Conservation (phyloP, 768 basidiomycete species). For the Rhizopogon salebrosus region DNA sequence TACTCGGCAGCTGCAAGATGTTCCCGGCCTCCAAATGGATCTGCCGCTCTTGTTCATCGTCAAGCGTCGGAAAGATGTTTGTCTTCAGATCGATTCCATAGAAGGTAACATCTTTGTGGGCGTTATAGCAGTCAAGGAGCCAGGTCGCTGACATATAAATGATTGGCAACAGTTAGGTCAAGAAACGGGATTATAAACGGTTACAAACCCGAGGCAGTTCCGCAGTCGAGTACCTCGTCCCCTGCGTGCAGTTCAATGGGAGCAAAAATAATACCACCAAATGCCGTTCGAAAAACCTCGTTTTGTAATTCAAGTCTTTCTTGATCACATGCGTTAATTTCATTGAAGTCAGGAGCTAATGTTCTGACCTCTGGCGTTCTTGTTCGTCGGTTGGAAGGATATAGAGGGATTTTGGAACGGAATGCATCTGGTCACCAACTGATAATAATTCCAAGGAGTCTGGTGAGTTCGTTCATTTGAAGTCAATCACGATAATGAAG, state of each 20-base stretch:
- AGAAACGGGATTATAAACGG: neutral
- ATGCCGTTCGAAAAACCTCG: conserved; percentile 11
- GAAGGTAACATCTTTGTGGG: conserved; percentile 14
- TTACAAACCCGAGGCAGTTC: conserved; percentile 15
- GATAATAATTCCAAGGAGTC: neutral
- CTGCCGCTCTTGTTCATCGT: conserved; percentile 1
- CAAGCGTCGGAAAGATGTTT: conserved; percentile 11
- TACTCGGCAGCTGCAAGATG: conserved; percentile 21
- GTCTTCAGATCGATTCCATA: conserved; percentile 23
- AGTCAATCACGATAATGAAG: neutral
- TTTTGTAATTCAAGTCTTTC: conserved; percentile 12
- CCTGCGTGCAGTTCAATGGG: conserved; percentile 9
- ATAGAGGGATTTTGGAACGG: conserved; percentile 8
- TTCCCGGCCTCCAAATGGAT: conserved; percentile 20
- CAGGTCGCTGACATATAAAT: conserved; percentile 12
- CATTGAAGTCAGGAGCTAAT: neutral
- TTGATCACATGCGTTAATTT: neutral
- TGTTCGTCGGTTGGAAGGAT: conserved; percentile 22
- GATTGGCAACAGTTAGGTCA: neutral
- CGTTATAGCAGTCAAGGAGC: conserved; percentile 14
- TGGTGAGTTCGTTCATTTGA: neutral
- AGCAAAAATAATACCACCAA: conserved; percentile 19
- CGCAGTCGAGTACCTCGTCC: conserved; percentile 21
- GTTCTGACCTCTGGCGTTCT: conserved; percentile 17
- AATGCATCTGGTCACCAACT: neutral